Conservation (phyloP, 1,139 yeast genomes). For the Lodderomyces theae region DNA sequence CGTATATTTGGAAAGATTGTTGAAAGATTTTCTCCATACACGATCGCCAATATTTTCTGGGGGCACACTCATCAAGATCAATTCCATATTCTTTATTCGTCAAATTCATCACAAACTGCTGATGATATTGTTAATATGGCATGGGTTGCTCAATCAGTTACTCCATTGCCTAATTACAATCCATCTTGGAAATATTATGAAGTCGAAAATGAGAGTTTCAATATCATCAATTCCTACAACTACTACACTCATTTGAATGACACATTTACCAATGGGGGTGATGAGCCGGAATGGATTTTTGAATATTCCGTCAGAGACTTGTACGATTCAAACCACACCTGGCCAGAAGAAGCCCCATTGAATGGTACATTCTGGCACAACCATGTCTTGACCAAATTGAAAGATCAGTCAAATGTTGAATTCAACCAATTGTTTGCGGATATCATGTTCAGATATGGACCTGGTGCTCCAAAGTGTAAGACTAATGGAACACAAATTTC, state of each 20-base stretch:
- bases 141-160: slow-evolving; percentile 65
- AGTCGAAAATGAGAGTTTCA: slow-evolving; percentile 62
- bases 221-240: slow-evolving; percentile 57
- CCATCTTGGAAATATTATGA: slow-evolving; percentile 75
- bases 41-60: slow-evolving; percentile 65
- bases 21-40: slow-evolving; percentile 65
- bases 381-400: slow-evolving; percentile 32
- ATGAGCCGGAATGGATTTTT: slow-evolving; percentile 53
- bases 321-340: slow-evolving; percentile 41
- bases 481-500: slow-evolving; percentile 22
- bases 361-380: slow-evolving; percentile 61
- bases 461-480: slow-evolving; percentile 45
- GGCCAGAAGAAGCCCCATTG: slow-evolving; percentile 53
- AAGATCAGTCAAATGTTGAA: slow-evolving; percentile 32
- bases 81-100: slow-evolving; percentile 54
- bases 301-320: slow-evolving; percentile 55
- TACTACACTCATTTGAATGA: slow-evolving; percentile 53
- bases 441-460: slow-evolving; percentile 52
- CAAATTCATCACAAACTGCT: slow-evolving; percentile 34
- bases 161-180: slow-evolving; percentile 57
- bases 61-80: slow-evolving; percentile 79
- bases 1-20: slow-evolving; percentile 55
- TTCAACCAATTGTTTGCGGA: slow-evolving; percentile 48
- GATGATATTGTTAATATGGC: slow-evolving; percentile 53
- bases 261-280: slow-evolving; percentile 46